Evolutionary conservation across 1,284 basidiomycete genomes (phyloP), one percentile per base, ranked within the genome.

Genomic region (Bjerkandera adusta): DNA sequence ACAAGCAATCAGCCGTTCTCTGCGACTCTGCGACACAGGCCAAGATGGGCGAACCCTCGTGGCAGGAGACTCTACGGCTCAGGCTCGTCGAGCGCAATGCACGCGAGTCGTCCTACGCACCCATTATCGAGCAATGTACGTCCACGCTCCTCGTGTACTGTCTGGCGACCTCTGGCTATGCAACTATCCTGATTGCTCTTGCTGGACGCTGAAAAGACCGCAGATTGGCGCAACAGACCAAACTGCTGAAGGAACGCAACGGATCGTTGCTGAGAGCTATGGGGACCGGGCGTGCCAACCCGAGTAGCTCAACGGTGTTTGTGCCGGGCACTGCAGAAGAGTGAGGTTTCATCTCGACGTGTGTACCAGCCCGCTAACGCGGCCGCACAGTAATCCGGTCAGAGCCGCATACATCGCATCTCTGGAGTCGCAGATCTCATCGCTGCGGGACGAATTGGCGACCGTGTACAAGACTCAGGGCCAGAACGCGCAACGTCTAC

Each of bases 391-490:
- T 54, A 92, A 92, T 61, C 85, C 92, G 16, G 85, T 96, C 21
- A 84, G 85, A 35, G 79, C 81, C 16, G 92, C 92, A 20, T 93
- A 97, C 64, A 85, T 95, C 58, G 72, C 85, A 1, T 96, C 95
- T 12, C 82, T 98, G 43, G 94, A 98, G 66, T 85, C 87, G 2
- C 94, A 98, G 64, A 90, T 98, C 63, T 89, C 91, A 2, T 83
- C 89, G 5, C 74, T 96, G 37, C 83, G 93, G 21, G 88, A 92
- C 58, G 96, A 98, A 65, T 75, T 98, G 34, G 89, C 93, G 2
- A 89, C 86, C 5, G 83, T 97, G 2, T 99, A 99, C 76, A 96
- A 97, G 67, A 92, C 92, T 0, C 95, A 98, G 62, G 90, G 91
- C 1, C 92, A 96, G 68, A 97, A 97, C 65, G 92, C 94, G 1